Conservation (phyloP, 2,329 filamentous ascomycete species). For the Pestalotiopsis sp. region DNA sequence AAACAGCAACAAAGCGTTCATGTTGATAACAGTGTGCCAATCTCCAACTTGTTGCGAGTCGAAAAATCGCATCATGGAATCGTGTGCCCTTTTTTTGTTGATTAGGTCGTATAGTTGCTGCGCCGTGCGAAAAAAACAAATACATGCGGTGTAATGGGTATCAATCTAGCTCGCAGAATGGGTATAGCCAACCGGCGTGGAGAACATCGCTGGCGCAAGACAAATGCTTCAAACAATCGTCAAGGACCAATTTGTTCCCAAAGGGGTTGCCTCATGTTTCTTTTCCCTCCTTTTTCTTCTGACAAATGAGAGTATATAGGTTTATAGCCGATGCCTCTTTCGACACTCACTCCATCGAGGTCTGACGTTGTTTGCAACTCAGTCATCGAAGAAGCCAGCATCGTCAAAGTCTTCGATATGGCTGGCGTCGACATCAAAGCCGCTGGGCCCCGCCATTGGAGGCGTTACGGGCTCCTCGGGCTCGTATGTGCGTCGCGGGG, state of each 20-base stretch:
- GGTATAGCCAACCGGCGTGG: conserved; percentile 2
- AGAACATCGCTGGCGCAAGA: conserved; percentile 21
- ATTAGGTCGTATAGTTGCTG: background rate
- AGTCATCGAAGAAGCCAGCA: conserved; percentile 60
- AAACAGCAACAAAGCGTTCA: background rate
- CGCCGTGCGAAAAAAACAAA: conserved; percentile 1
- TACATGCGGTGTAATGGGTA: conserved; percentile 12
- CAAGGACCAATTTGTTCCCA: background rate
- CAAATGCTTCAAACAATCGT: background rate
- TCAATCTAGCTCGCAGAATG: conserved; percentile 14
- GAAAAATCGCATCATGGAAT: background rate
- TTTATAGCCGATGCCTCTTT: background rate
- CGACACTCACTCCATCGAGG: background rate
- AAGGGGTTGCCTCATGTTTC: background rate
- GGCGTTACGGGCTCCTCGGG: conserved; percentile 54
- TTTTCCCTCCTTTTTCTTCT: background rate
- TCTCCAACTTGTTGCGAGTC: background rate
- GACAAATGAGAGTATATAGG: conserved; percentile 10
- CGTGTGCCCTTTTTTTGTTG: background rate
- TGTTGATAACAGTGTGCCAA: no score
- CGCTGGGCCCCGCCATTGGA: conserved; percentile 60
- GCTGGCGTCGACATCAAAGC: conserved; percentile 64
- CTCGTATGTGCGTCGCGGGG: conserved; percentile 39
- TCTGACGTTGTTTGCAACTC: conserved; percentile 10
- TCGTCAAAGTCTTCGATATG: conserved; percentile 59